Percentiles rank a stretch among this genome's conserved stretches.
These are phyloP conservation scores for Diaporthe vexans DNA, from an alignment of 2,329 filamentous ascomycete genomes.

Conservation along the genomic window DNA sequence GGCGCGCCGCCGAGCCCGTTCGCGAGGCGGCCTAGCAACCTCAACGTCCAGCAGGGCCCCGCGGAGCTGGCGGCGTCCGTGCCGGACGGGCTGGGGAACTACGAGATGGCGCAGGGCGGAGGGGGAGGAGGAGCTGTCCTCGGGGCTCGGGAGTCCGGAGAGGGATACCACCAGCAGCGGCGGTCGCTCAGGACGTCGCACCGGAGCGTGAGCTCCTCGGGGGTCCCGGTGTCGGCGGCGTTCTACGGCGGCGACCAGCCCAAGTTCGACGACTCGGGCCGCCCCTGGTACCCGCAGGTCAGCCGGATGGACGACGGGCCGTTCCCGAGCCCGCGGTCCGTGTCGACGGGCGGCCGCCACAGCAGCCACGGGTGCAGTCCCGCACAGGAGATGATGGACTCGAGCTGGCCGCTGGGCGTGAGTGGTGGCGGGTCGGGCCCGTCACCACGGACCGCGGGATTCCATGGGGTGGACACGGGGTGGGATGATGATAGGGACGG, in stretches of 20 bases:
- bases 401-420: slow-evolving; percentile 27
- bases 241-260: slow-evolving; percentile 30
- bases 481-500: not conserved
- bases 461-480: not conserved
- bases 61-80: slow-evolving; percentile 31
- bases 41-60: slow-evolving; percentile 30
- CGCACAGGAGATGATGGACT: slow-evolving; percentile 4
- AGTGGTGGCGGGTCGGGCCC: slow-evolving; percentile 7
- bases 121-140: not conserved
- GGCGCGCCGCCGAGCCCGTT: slow-evolving; percentile 23
- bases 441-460: slow-evolving; percentile 4
- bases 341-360: slow-evolving; percentile 13
- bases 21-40: slow-evolving; percentile 5
- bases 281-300: slow-evolving; percentile 36
- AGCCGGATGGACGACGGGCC: slow-evolving; percentile 33
- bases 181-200: slow-evolving; percentile 25
- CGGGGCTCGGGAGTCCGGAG: not conserved
- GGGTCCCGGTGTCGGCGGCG: not conserved
- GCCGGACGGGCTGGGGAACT: not conserved
- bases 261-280: slow-evolving; percentile 35
- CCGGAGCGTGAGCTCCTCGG: slow-evolving; percentile 27
- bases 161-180: not conserved
- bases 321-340: slow-evolving; percentile 26
- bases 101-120: not conserved
- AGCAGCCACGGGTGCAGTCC: not conserved